A percentile compares a stretch with the other conserved stretches of the same genome.
Evolutionary conservation across 805 yeast species (phyloP).

Genomic region (Maudiozyma serrabonitensis): DNA sequence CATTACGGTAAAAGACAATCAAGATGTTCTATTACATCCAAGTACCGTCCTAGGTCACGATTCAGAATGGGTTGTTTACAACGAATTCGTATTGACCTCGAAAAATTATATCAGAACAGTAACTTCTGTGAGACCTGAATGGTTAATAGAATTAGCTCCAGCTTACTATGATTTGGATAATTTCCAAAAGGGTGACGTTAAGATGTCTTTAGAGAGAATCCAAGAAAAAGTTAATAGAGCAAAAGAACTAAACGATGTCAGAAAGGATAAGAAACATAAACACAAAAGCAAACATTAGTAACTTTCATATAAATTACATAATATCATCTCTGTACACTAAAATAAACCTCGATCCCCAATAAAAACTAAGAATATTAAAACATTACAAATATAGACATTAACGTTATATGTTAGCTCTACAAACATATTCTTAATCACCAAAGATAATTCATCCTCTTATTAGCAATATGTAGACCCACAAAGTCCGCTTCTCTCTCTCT

Average conservation of each 20-base stretch:
- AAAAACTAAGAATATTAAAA: too few species aligned
- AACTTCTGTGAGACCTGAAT: constrained; percentile 80
- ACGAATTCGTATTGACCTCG: constrained; percentile 89
- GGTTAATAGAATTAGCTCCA: constrained; percentile 75
- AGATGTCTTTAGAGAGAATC: constrained; percentile 55
- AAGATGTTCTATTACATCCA: constrained; percentile 91
- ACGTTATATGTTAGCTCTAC: too few species aligned
- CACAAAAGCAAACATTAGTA: neutral
- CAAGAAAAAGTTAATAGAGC: constrained; percentile 40
- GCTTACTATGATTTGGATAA: constrained; percentile 55
- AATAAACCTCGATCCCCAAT: neutral
- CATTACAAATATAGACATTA: too few species aligned
- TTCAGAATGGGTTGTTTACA: constrained; percentile 88
- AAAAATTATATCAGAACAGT: constrained; percentile 93
- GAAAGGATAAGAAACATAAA: constrained; percentile 13
- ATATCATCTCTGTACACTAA: neutral
- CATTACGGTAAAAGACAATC: constrained; percentile 89
- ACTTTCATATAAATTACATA: neutral
- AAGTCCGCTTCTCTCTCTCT: too few species aligned
- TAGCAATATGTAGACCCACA: too few species aligned
- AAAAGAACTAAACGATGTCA: constrained; percentile 26
- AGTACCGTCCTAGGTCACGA: constrained; percentile 83
- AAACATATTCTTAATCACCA: too few species aligned
- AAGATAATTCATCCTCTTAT: too few species aligned
- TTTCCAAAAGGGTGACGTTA: constrained; percentile 64